Evolutionary conservation across 2,329 filamentous ascomycete genomes (phyloP).

Genomic region (Gyromitra esculenta): DNA sequence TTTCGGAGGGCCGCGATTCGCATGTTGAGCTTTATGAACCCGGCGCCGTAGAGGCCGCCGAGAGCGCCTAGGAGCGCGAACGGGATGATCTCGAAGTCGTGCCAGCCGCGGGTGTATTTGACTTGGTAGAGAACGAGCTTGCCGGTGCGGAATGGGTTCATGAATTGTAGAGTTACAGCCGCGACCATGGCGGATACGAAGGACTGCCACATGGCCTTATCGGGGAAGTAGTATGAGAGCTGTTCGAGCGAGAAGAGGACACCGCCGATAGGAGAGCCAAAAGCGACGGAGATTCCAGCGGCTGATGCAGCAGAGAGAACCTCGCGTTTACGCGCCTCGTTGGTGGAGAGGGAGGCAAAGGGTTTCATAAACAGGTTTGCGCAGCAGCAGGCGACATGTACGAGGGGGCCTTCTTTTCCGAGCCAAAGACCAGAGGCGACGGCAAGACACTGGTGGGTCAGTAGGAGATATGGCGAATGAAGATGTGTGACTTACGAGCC

Average conservation of each 20-base stretch:
- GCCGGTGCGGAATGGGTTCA: conserved; percentile 93
- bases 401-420: conserved; percentile 92
- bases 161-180: conserved; percentile 81
- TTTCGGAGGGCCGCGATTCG: conserved; percentile 82
- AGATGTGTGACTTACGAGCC: conserved; percentile 69
- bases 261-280: conserved; percentile 91
- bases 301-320: conserved; percentile 91
- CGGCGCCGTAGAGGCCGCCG: conserved; percentile 90
- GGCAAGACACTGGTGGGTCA: conserved; percentile 74
- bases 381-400: conserved; percentile 96
- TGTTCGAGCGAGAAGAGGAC: conserved; percentile 97
- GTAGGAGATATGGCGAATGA: background rate
- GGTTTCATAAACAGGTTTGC: conserved; percentile 93
- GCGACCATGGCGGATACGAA: conserved; percentile 99
- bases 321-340: conserved; percentile 94
- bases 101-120: conserved; percentile 89
- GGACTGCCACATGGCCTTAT: conserved; percentile 99
- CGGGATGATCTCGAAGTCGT: conserved; percentile 90
- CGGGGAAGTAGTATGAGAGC: conserved; percentile 95
- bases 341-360: conserved; percentile 80
- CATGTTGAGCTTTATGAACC: conserved; percentile 97
- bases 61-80: conserved; percentile 87
- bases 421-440: conserved; percentile 96
- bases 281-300: conserved; percentile 91
- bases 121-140: conserved; percentile 97